Evolutionary conservation across 345 rosid genomes (phyloP), one percentile per base, ranked within the genome.

Genomic region (Firmiana major): DNA sequence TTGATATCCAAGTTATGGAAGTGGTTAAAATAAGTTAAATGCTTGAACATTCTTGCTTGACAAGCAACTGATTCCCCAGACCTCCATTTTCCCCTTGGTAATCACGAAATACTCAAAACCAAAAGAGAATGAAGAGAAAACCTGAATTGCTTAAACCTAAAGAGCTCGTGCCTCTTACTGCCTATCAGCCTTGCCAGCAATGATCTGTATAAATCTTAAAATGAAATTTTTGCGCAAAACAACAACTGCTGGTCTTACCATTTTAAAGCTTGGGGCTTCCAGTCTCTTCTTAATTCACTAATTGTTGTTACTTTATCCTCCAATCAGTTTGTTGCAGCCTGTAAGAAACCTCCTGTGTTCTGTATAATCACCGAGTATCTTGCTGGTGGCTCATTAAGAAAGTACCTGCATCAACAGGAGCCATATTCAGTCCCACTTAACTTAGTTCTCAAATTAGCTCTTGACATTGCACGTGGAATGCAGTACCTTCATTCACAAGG

Each of bases 391-490:
- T 90, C 97, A 8, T 69, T 92, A 76, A 88, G 85, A 86, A 89
- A 85, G 75, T 92, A 83, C 71, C 93, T 92, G 53, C 92, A 92
- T 75, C 92, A 90, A 77, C 94, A 85, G 77, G 89, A 87, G 78
- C 97, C 91, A 2, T 79, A 31, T 31, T 31, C 94, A 21, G 83
- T 92, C 76, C 91, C 97, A 81, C 75, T 79, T 31, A 31, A 31
- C 34, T 31, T 89, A 57, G 91, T 89, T 77, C 86, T 92, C 69
- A 92, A 88, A 79, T 66, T 90, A 78, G 88, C 90, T 43, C 85
- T 92, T 19, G 93, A 89, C 81, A 90, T 92, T 84, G 94, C 97
- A 36, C 89, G 75, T 4, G 97, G 92, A 42, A 92, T 90, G 94
- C 88, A 86, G 58, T 92, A 85, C 79, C 92, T 92, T 83, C 97